A percentile compares a stretch with the other conserved stretches of the same genome.
phyloP scores from a whole-genome alignment of 2,329 filamentous ascomycete genomes.

The Hypoxylon sp. region DNA sequence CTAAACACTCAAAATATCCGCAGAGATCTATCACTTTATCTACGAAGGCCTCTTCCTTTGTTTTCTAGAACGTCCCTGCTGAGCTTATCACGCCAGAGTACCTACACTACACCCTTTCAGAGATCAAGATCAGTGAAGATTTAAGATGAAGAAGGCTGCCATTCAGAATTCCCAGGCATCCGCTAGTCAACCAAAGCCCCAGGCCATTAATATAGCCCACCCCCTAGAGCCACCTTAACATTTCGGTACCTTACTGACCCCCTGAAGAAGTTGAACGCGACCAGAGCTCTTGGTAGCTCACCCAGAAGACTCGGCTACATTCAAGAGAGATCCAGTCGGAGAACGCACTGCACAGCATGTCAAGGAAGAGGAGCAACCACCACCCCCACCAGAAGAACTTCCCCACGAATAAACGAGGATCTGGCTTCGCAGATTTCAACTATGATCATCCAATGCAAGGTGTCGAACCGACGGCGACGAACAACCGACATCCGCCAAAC shows the following conservation, averaged over 20 bases:
- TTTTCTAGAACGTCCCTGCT: constrained; percentile 27
- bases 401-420: constrained; percentile 9
- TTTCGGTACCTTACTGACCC: too few relatives aligned
- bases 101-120: constrained; percentile 34
- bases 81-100: constrained; percentile 26
- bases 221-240: background rate
- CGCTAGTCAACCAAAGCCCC: constrained; percentile 1
- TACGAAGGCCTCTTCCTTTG: constrained; percentile 26
- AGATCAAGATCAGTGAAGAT: constrained; percentile 6
- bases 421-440: constrained; percentile 26
- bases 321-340: background rate
- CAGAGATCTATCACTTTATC: constrained; percentile 30
- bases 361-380: constrained; percentile 17
- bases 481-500: background rate
- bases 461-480: constrained; percentile 1
- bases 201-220: constrained; percentile 23
- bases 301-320: background rate
- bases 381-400: background rate
- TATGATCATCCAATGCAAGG: constrained; percentile 40
- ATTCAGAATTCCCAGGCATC: constrained; percentile 15
- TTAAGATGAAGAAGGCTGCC: constrained; percentile 29
- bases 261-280: background rate
- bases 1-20: too few relatives aligned
- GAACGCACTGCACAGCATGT: constrained; percentile 25
- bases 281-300: constrained; percentile 1